Conservation (phyloP, 352 stramenopile genomes). For the Phytophthora fragariaefolia region DNA sequence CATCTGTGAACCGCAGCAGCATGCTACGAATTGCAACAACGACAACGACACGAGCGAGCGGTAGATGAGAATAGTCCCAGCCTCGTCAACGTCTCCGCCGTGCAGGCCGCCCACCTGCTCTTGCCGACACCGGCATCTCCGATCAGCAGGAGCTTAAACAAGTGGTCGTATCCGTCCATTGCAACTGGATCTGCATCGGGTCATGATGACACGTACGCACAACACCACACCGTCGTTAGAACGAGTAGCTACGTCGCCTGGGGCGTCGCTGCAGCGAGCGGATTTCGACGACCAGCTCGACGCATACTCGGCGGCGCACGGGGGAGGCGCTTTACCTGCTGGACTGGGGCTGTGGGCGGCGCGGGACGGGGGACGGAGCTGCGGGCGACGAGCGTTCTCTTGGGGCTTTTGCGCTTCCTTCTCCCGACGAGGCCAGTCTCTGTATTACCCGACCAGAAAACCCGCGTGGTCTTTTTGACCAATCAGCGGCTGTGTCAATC, state of each 20-base stretch:
- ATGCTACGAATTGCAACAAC: slow-evolving; percentile 73
- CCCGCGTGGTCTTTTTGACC: slow-evolving; percentile 17
- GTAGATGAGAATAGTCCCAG: slow-evolving; percentile 9
- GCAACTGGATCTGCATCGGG: slow-evolving; percentile 17
- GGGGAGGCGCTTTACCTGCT: slow-evolving; percentile 21
- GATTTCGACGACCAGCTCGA: background rate
- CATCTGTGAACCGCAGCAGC: slow-evolving; percentile 98
- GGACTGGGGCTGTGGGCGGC: slow-evolving; percentile 6
- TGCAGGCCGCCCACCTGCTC: slow-evolving; percentile 77
- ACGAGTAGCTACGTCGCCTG: slow-evolving; percentile 5
- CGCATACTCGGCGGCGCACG: background rate
- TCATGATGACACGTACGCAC: slow-evolving; percentile 3
- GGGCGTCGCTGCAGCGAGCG: background rate
- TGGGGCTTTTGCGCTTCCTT: slow-evolving; percentile 18
- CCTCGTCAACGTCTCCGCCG: background rate
- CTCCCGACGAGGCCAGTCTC: slow-evolving; percentile 28
- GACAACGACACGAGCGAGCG: background rate
- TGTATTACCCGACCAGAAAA: slow-evolving; percentile 36
- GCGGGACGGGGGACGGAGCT: slow-evolving; percentile 10
- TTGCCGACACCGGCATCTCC: slow-evolving; percentile 98
- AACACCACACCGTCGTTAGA: slow-evolving; percentile 23
- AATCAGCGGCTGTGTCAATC: slow-evolving; percentile 2
- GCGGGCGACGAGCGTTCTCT: slow-evolving; percentile 31
- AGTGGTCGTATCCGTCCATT: slow-evolving; percentile 95
- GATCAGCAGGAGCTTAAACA: slow-evolving; percentile 99